phyloP scores from a whole-genome alignment of 305 asterid species.

The Fraxinus dipetala region DNA sequence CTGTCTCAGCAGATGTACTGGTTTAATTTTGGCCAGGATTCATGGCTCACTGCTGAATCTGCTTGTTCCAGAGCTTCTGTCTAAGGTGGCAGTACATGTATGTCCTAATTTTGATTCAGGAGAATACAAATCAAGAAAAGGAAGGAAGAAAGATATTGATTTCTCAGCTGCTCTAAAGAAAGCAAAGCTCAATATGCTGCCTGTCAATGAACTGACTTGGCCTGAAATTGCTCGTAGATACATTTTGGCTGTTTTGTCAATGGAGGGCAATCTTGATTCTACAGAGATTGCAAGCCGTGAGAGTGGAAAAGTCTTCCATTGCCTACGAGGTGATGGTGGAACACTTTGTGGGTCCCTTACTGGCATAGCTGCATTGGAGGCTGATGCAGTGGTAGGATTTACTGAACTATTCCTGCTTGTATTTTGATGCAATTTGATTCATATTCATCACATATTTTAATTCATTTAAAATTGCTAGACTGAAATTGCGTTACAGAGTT shows the following conservation, averaged over 20 bases:
- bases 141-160: slow-evolving; percentile 80
- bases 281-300: slow-evolving; percentile 77
- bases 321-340: slow-evolving; percentile 95
- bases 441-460: slow-evolving; percentile 4
- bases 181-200: slow-evolving; percentile 63
- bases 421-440: not conserved
- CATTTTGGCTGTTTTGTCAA: slow-evolving; percentile 65
- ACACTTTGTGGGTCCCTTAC: slow-evolving; percentile 82
- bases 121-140: slow-evolving; percentile 73
- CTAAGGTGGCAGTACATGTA: slow-evolving; percentile 69
- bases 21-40: slow-evolving; percentile 55
- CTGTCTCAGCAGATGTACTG: slow-evolving; percentile 42
- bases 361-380: slow-evolving; percentile 84
- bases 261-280: slow-evolving; percentile 86
- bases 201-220: slow-evolving; percentile 91
- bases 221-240: slow-evolving; percentile 92
- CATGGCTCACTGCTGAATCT: slow-evolving; percentile 62
- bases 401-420: not conserved
- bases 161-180: slow-evolving; percentile 59
- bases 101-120: slow-evolving; percentile 74
- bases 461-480: slow-evolving; percentile 8
- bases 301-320: slow-evolving; percentile 87
- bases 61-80: slow-evolving; percentile 69
- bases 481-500: not conserved
- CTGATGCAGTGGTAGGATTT: slow-evolving; percentile 81